A percentile compares a stretch with the other conserved stretches of the same genome.
Evolutionary conservation across 1,139 yeast species (phyloP).

Genomic region (Blastobotrys elegans): DNA sequence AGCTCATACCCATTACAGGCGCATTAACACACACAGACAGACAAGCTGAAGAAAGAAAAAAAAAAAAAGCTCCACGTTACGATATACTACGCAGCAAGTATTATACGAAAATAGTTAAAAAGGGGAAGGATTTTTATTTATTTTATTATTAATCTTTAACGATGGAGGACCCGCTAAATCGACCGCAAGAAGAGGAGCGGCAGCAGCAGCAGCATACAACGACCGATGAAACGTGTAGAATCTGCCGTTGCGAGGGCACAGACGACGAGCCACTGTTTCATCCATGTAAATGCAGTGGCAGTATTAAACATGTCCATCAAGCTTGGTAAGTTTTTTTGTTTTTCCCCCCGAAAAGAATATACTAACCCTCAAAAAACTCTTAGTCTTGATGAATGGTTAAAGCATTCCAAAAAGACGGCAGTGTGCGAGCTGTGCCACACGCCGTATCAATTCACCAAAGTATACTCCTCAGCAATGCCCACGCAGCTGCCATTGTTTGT

Average conservation of each 20-base stretch:
- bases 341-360: background rate
- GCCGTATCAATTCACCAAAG: constrained; percentile 65
- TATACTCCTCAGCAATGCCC: constrained; percentile 71
- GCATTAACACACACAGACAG: no score
- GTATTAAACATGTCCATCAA: constrained; percentile 89
- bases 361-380: background rate
- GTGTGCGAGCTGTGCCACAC: constrained; percentile 89
- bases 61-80: no score
- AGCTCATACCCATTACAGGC: no score
- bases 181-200: background rate
- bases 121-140: no score
- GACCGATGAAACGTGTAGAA: constrained; percentile 56
- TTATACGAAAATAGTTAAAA: no score
- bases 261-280: constrained; percentile 73
- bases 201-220: background rate
- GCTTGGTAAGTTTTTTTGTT: constrained; percentile 54
- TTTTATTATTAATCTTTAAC: no score
- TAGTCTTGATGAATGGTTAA: constrained; percentile 75
- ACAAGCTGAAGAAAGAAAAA: no score
- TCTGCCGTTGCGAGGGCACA: constrained; percentile 90
- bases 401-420: constrained; percentile 53
- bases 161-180: constrained; percentile 7
- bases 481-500: constrained; percentile 50
- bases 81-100: no score
- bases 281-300: constrained; percentile 93